These are phyloP conservation scores for Trichocladium antarcticum DNA, from an alignment of 495 filamentous ascomycete genomes.

Conservation along the genomic window DNA sequence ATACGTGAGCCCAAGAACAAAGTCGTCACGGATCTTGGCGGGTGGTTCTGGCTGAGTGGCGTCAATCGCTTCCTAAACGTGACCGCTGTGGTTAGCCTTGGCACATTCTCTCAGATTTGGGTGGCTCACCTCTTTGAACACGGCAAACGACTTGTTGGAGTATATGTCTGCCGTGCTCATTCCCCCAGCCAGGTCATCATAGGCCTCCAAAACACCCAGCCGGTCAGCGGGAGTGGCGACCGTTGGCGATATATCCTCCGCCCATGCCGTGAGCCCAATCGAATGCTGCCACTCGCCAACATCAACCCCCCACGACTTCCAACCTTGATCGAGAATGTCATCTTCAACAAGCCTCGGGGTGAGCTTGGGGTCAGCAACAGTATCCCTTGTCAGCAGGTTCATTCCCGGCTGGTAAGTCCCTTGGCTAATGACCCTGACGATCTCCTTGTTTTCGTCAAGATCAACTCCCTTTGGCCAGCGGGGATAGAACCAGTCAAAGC, in stretches of 20 bases:
- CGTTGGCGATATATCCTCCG: constrained; percentile 17
- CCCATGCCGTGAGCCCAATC: constrained; percentile 24
- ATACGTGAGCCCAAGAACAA: constrained; percentile 48
- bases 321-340: constrained; percentile 43
- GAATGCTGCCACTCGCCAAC: constrained; percentile 34
- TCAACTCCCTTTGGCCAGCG: constrained; percentile 61
- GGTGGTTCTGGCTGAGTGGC: constrained; percentile 47
- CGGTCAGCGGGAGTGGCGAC: constrained; percentile 8
- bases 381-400: constrained; percentile 61
- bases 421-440: constrained; percentile 70
- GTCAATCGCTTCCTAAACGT: constrained; percentile 44
- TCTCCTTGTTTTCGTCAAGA: constrained; percentile 51
- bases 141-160: constrained; percentile 30
- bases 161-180: constrained; percentile 45
- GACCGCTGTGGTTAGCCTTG: constrained; percentile 3
- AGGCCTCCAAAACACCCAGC: constrained; percentile 22
- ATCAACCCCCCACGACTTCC: constrained; percentile 49
- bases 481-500: constrained; percentile 80
- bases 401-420: constrained; percentile 67
- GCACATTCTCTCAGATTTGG: not conserved
- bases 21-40: constrained; percentile 51
- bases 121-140: constrained; percentile 29
- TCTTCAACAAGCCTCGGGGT: constrained; percentile 31
- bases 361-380: constrained; percentile 13
- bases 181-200: constrained; percentile 25